Evolutionary conservation across 108 stramenopile species (phyloP).

Genomic region (Nitzschia inconspicua): DNA sequence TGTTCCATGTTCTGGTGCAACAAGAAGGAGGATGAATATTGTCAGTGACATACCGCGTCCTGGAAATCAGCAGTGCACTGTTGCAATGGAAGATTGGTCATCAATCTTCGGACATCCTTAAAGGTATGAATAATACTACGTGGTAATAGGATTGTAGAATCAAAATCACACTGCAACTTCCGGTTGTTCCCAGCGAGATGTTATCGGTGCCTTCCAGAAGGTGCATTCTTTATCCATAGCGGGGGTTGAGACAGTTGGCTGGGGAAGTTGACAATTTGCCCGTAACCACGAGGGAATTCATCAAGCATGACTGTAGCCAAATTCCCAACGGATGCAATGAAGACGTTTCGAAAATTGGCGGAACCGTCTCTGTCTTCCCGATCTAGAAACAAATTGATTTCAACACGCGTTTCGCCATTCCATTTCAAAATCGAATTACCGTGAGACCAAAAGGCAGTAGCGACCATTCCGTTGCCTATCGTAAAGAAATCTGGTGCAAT

Average conservation of each 20-base stretch:
- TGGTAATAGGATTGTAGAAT: no score
- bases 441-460: conserved; percentile 24
- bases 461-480: conserved; percentile 57
- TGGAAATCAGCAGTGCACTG: neutral
- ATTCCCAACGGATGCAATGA: neutral
- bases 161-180: no score
- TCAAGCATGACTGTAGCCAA: neutral
- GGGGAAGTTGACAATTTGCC: conserved; percentile 43
- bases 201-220: no score
- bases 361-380: neutral
- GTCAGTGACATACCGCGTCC: conserved; percentile 37
- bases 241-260: conserved; percentile 27
- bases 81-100: conserved; percentile 5
- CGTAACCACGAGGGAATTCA: conserved; percentile 45
- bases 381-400: conserved; percentile 48
- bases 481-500: no score
- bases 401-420: conserved; percentile 54
- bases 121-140: no score
- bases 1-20: conserved; percentile 42
- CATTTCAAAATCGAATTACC: conserved; percentile 47
- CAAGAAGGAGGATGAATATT: conserved; percentile 38
- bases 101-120: conserved; percentile 2
- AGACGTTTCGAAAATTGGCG: neutral
- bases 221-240: neutral
- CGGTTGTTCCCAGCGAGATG: no score